Percentiles rank a stretch among this genome's conserved stretches.
Evolutionary conservation across 805 yeast species (phyloP).

Genomic region (Teunomyces aglyptinius): DNA sequence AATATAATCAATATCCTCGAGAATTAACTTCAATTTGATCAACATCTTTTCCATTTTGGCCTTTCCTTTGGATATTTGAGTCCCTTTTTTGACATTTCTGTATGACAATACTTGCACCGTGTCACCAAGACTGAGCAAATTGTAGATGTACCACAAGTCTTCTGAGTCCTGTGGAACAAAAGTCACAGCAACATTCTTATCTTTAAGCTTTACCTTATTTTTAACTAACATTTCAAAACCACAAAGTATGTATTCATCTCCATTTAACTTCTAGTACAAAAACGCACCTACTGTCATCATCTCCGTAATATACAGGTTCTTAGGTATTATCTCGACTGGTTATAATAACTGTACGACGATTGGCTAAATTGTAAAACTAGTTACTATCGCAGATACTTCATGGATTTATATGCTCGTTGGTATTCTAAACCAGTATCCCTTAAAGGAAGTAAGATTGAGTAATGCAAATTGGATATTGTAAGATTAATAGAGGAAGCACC

Average conservation of each 20-base stretch:
- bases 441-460: too few relatives aligned
- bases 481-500: too few relatives aligned
- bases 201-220: conserved; percentile 34
- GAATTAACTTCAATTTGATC: conserved; percentile 49
- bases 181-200: conserved; percentile 61
- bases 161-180: conserved; percentile 84
- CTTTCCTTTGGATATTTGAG: conserved; percentile 34
- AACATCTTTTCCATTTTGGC: conserved; percentile 54
- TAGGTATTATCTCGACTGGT: background rate
- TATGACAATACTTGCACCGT: conserved; percentile 66
- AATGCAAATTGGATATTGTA: too few relatives aligned
- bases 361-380: background rate
- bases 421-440: too few relatives aligned
- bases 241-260: too few relatives aligned
- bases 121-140: conserved; percentile 75
- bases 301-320: background rate
- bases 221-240: conserved; percentile 11
- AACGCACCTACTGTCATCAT: background rate
- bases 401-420: too few relatives aligned
- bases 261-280: background rate
- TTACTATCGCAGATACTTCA: background rate
- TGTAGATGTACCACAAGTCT: conserved; percentile 86
- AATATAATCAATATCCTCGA: conserved; percentile 74
- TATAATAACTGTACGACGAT: background rate
- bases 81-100: conserved; percentile 53